Evolutionary conservation across 192 early-diverging fungal species (phyloP).

Genomic region (Coemansia sp.): DNA sequence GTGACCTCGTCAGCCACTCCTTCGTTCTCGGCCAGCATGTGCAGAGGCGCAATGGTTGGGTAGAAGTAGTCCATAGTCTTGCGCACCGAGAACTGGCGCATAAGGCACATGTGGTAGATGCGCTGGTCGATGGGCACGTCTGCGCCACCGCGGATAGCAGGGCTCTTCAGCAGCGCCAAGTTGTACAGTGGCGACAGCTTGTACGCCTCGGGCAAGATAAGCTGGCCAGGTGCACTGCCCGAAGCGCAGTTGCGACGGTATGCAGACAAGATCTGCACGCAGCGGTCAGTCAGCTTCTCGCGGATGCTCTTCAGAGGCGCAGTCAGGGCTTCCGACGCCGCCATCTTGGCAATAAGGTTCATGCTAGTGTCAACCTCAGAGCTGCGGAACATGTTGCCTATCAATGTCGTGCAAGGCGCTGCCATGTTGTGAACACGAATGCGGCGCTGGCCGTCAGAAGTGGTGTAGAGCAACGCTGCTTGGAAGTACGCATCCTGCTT

Average conservation of each 20-base stretch:
- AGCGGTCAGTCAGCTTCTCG: conserved; percentile 81
- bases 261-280: conserved; percentile 83
- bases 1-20: conserved; percentile 45
- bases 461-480: conserved; percentile 93
- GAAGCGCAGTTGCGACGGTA: conserved; percentile 93
- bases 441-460: conserved; percentile 79
- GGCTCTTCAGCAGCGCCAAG: conserved; percentile 80
- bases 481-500: conserved; percentile 84
- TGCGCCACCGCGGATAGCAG: conserved; percentile 73
- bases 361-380: conserved; percentile 93
- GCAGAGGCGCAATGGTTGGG: conserved; percentile 74
- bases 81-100: conserved; percentile 74
- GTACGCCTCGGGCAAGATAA: conserved; percentile 95
- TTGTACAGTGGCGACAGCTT: conserved; percentile 91
- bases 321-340: conserved; percentile 70
- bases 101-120: conserved; percentile 73
- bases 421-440: conserved; percentile 91
- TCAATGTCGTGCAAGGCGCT: conserved; percentile 68
- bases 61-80: conserved; percentile 82
- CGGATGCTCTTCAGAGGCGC: conserved; percentile 72
- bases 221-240: conserved; percentile 84
- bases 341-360: conserved; percentile 82
- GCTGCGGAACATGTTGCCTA: conserved; percentile 83
- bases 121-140: conserved; percentile 81
- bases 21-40: conserved; percentile 57